Conservation (phyloP, 805 yeast species). For the Zygotorulaspora chibaensis region DNA sequence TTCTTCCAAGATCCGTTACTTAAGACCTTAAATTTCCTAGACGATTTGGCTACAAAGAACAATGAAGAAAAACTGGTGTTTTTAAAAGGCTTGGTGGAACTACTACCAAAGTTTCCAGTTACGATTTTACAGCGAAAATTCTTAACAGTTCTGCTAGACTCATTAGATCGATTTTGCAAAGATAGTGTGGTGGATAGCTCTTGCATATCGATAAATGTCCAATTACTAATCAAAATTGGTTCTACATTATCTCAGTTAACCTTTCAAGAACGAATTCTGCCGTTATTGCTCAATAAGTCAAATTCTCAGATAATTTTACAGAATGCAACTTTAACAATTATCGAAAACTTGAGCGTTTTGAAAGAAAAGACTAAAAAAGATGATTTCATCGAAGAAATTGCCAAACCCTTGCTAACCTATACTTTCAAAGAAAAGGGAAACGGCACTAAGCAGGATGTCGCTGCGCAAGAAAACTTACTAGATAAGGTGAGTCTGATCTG, state of each 20-base stretch:
- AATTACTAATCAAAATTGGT: constrained; percentile 60
- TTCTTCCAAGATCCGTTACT: constrained; percentile 81
- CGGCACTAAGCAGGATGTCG: constrained; percentile 17
- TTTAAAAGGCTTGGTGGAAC: constrained; percentile 55
- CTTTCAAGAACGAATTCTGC: constrained; percentile 66
- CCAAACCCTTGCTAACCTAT: constrained; percentile 30
- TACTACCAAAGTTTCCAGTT: constrained; percentile 56
- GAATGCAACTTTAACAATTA: constrained; percentile 35
- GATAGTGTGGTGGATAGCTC: constrained; percentile 40
- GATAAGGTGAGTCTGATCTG: constrained; percentile 40
- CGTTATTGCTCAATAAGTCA: constrained; percentile 28
- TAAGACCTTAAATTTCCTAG: constrained; percentile 74
- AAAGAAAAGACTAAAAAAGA: constrained; percentile 47
- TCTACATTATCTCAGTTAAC: constrained; percentile 66
- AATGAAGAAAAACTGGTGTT: constrained; percentile 63
- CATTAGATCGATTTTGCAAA: constrained; percentile 38
- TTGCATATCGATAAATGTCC: constrained; percentile 38
- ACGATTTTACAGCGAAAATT: constrained; percentile 61
- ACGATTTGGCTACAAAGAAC: constrained; percentile 74
- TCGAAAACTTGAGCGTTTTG: constrained; percentile 47
- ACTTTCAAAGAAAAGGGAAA: constrained; percentile 22
- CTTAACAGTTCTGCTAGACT: constrained; percentile 59
- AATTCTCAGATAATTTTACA: constrained; percentile 23
- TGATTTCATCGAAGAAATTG: constrained; percentile 41
- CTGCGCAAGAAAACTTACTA: constrained; percentile 52